Percentiles rank a stretch among this genome's conserved stretches.
Evolutionary conservation across 169 alveolate genomes (phyloP).

Genomic region (Perkinsus olseni): DNA sequence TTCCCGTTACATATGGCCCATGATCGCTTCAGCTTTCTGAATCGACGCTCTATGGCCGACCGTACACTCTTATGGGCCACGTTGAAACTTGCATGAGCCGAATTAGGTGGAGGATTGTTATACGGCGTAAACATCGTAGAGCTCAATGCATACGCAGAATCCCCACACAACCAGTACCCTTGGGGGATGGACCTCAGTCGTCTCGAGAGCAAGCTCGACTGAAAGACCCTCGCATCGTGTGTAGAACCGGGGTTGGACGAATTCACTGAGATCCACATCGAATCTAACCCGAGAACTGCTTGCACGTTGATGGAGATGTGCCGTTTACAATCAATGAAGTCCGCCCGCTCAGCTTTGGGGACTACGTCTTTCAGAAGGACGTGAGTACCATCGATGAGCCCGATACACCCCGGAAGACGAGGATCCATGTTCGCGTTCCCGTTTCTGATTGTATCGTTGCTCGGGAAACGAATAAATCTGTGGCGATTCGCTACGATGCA

Average conservation of each 20-base stretch:
- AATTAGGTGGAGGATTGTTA: no score
- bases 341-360: background rate
- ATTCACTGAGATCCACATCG: background rate
- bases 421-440: background rate
- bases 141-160: no score
- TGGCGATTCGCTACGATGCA: background rate
- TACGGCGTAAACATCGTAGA: no score
- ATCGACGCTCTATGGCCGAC: background rate
- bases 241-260: background rate
- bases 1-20: background rate
- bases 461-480: background rate
- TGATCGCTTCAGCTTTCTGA: background rate
- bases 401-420: background rate
- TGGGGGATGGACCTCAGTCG: no score
- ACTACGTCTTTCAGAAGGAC: background rate
- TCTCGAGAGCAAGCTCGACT: no score
- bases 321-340: background rate
- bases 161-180: no score
- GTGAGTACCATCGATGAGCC: background rate
- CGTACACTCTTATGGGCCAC: no score
- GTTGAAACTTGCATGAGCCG: no score
- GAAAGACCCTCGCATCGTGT: no score
- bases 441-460: background rate
- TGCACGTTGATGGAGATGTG: background rate
- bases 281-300: background rate